Base-by-base conservation (phyloP, 768 basidiomycete species). In the Panaeolus papilionaceus region DNA sequence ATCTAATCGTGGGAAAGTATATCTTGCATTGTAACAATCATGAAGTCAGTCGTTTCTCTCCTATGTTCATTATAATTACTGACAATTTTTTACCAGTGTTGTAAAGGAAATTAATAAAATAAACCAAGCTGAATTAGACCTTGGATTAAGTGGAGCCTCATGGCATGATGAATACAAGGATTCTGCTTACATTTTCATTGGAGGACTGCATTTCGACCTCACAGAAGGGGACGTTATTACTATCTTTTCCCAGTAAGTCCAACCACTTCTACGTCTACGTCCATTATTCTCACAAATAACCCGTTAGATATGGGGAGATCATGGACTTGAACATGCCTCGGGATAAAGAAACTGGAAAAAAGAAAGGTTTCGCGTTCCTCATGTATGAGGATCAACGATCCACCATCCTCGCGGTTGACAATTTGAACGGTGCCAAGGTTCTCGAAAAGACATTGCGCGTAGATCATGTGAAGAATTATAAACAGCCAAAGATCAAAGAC, bases 371-470 rank as follows among this genome's bases (percentile, higher is more conserved):
- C 76, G 96, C 88, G 9, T 99, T 98, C 82, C 83, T 99, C 70
- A 98, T 99, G 98, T 99, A 99, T 78, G 95, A 97, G 79, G 96
- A 99, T 78, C 98, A 99, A 80, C 88, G 95, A 61, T 97, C 95
- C 68, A 99, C 98, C 6, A 78, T 98, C 63, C 85, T 99, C 62
- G 98, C 98, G 9, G 97, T 99, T 69, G 98, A 99, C 82, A 99
- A 99, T 81, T 89, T 99, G 79, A 99, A 98, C 74, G 98, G 98
- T 47, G 94, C 96, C 61, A 88, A 89, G 64, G 91, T 99, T 47
- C 81, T 98, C 38, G 94, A 92, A 16, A 85, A 90, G 72, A 97
- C 90, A 2, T 81, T 99, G 63, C 90, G 96, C 18, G 98, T 98
- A 45, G 95, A 98, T 76, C 93, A 96, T 74, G 93, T 94, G 70